Evolutionary conservation across 805 yeast species (phyloP).

Genomic region (Spathaspora boniae): DNA sequence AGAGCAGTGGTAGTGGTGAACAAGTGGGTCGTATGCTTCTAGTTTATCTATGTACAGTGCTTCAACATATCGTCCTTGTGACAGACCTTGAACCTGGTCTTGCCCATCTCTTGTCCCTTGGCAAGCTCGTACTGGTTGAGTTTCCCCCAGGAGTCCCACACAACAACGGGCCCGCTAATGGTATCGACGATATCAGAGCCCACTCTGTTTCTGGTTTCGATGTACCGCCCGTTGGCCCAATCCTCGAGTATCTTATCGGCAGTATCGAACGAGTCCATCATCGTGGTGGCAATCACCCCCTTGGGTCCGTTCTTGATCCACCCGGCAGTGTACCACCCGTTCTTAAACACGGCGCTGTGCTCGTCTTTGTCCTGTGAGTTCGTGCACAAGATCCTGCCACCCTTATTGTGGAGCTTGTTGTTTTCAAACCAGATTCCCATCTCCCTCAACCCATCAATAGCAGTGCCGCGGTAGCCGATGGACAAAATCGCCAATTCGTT

Average conservation of each 20-base stretch:
- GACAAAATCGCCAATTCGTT: slow-evolving; percentile 74
- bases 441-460: slow-evolving; percentile 56
- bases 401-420: slow-evolving; percentile 30
- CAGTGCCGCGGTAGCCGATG: slow-evolving; percentile 75
- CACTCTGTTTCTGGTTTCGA: slow-evolving; percentile 18
- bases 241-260: slow-evolving; percentile 66
- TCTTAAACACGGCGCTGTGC: slow-evolving; percentile 21
- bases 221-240: slow-evolving; percentile 27
- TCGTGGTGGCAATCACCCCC: slow-evolving; percentile 89
- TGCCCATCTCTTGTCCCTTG: slow-evolving; percentile 47
- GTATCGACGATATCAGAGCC: slow-evolving; percentile 11
- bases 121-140: slow-evolving; percentile 52
- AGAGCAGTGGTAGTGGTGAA: background rate
- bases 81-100: slow-evolving; percentile 56
- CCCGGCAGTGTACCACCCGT: slow-evolving; percentile 75
- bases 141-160: slow-evolving; percentile 67
- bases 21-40: background rate
- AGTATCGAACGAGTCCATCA: slow-evolving; percentile 77
- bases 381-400: slow-evolving; percentile 28
- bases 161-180: slow-evolving; percentile 26
- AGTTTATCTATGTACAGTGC: slow-evolving; percentile 21
- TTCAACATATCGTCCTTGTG: slow-evolving; percentile 48
- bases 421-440: slow-evolving; percentile 25
- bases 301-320: slow-evolving; percentile 87
- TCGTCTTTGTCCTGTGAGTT: slow-evolving; percentile 13